Conservation (phyloP, 1,284 basidiomycete genomes). For the Papiliotrema flavescens region DNA sequence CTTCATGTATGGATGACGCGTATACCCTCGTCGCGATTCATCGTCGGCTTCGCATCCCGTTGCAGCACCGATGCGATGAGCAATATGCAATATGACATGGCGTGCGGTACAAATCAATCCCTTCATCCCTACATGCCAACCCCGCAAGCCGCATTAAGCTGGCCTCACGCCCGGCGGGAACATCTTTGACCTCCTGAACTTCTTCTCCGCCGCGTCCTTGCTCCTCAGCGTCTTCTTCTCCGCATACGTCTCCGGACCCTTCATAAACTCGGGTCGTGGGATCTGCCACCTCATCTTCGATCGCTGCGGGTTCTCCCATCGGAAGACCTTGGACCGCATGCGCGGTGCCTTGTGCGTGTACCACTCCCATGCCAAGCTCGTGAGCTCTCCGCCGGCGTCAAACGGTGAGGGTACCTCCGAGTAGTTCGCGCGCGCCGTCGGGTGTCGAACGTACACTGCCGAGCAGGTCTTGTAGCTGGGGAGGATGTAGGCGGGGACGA, state of each 20-base stretch:
- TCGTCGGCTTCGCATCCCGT: too few relatives aligned
- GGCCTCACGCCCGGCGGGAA: too few relatives aligned
- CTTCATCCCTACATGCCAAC: too few relatives aligned
- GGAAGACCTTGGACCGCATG: slow-evolving; percentile 63
- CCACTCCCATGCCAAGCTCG: slow-evolving; percentile 86
- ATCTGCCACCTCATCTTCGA: slow-evolving; percentile 19
- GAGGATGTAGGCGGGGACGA: slow-evolving; percentile 93
- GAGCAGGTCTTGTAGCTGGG: slow-evolving; percentile 88
- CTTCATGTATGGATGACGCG: too few relatives aligned
- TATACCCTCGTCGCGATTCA: too few relatives aligned
- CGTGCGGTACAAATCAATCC: not conserved
- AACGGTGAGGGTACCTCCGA: slow-evolving; percentile 91
- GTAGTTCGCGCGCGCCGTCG: slow-evolving; percentile 86
- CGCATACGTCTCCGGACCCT: not conserved
- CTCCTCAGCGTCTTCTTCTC: not conserved
- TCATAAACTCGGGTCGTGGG: not conserved
- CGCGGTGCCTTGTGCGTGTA: slow-evolving; percentile 63
- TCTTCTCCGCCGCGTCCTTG: not conserved
- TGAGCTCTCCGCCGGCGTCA: slow-evolving; percentile 84
- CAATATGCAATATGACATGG: too few relatives aligned
- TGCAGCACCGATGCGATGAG: too few relatives aligned
- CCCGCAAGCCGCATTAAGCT: too few relatives aligned
- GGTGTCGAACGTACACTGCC: slow-evolving; percentile 89
- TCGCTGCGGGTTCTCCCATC: slow-evolving; percentile 63
- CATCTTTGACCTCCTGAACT: not conserved